These are phyloP conservation scores for Penicillium sp. DNA, from an alignment of 2,329 filamentous ascomycete species.

Conservation along the genomic window DNA sequence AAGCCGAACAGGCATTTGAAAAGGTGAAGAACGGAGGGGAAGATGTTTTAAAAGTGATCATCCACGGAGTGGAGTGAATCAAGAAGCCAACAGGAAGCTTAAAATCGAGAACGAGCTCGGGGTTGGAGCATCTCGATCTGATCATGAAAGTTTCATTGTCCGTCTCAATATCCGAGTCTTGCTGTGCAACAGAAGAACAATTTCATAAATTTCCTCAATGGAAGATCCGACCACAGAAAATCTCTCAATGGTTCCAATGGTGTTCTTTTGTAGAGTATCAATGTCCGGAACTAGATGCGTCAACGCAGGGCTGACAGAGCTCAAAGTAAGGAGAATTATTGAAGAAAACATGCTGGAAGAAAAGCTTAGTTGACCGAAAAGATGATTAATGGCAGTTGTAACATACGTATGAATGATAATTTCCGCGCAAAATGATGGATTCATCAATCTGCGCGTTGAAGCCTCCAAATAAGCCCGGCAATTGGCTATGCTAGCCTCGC, in stretches of 20 bases:
- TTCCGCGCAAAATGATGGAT: constrained; percentile 1
- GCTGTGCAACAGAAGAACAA: constrained; percentile 4
- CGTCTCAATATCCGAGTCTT: constrained; percentile 5
- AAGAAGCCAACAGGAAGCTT: not conserved
- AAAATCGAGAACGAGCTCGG: no score
- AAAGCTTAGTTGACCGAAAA: not conserved
- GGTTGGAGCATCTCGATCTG: not conserved
- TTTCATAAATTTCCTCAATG: constrained; percentile 5
- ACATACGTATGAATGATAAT: constrained; percentile 8
- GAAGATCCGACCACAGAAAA: constrained; percentile 2
- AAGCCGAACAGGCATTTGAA: constrained; percentile 53
- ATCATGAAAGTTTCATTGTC: not conserved
- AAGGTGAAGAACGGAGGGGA: constrained; percentile 43
- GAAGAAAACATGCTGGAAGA: constrained; percentile 7
- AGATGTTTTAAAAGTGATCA: constrained; percentile 47
- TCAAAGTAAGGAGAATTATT: constrained; percentile 3
- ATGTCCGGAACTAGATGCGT: constrained; percentile 5
- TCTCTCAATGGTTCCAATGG: not conserved
- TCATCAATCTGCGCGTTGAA: constrained; percentile 1
- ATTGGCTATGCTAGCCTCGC: constrained; percentile 5
- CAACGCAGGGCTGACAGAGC: constrained; percentile 3
- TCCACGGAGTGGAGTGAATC: constrained; percentile 41
- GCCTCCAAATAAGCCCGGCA: constrained; percentile 4
- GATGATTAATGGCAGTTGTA: not conserved
- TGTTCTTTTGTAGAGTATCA: constrained; percentile 2